Percentiles rank a stretch among this genome's conserved stretches.
Conservation (phyloP, 495 filamentous ascomycete species). For the Penicillium tannophilum region DNA sequence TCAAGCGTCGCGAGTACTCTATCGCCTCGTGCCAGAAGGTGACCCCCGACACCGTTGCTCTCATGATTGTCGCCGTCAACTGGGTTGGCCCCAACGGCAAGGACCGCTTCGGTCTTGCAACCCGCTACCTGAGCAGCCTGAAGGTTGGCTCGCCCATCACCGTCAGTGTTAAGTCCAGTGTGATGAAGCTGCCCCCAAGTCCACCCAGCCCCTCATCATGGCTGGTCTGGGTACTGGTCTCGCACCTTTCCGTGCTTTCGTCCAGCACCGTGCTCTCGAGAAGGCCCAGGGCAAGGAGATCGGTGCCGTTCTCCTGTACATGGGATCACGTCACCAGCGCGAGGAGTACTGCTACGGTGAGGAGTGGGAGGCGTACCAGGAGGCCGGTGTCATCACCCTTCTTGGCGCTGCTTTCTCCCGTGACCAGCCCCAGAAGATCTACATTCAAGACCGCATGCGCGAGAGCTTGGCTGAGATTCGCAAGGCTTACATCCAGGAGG, state of each 20-base stretch:
- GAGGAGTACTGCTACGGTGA: conserved; percentile 99
- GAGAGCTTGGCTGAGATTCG: conserved; percentile 83
- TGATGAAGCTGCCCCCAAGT: conserved; percentile 92
- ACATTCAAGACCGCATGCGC: conserved; percentile 98
- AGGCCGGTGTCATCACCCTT: conserved; percentile 91
- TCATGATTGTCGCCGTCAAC: conserved; percentile 96
- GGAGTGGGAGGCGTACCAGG: conserved; percentile 98
- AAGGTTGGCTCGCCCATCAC: conserved; percentile 75
- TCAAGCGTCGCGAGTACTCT: conserved; percentile 97
- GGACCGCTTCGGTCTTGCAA: conserved; percentile 89
- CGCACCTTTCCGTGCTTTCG: conserved; percentile 95
- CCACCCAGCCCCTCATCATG: conserved; percentile 94
- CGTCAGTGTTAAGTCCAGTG: conserved; percentile 92
- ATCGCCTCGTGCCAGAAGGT: conserved; percentile 96
- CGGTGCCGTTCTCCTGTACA: conserved; percentile 90
- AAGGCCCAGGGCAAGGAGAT: conserved; percentile 94
- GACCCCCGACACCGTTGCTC: conserved; percentile 78
- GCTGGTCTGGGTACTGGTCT: conserved; percentile 97
- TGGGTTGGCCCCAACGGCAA: conserved; percentile 90
- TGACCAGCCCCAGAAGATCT: conserved; percentile 97
- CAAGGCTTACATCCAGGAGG: conserved; percentile 83
- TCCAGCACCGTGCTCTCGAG: conserved; percentile 97
- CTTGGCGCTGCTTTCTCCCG: conserved; percentile 94
- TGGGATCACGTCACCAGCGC: conserved; percentile 93
- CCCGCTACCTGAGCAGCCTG: conserved; percentile 79